Evolutionary conservation across 192 early-diverging fungal species (phyloP), one percentile per base, ranked within the genome.

Genomic region (Powellomyces hirtus): DNA sequence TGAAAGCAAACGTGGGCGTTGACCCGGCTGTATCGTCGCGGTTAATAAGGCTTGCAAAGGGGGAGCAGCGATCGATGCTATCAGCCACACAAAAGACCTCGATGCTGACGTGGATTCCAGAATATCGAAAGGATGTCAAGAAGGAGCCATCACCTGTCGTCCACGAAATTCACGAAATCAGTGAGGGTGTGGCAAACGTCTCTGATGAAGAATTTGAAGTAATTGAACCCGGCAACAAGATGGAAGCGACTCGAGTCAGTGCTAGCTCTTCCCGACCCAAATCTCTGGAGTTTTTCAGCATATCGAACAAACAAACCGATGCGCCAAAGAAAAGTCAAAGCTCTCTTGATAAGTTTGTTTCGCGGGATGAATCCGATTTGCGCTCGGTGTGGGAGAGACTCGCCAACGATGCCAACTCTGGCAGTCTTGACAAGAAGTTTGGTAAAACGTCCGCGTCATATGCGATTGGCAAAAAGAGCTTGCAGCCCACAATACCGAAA

Each of bases 301-400:
- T n/a, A n/a, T n/a, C n/a, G n/a, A n/a, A n/a, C n/a, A n/a, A n/a
- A n/a, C n/a, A n/a, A n/a, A n/a, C n/a, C n/a, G n/a, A n/a, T n/a
- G n/a, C 60, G 26, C 53, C 7, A 60, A 60, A 14, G 59, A n/a
- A n/a, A n/a, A n/a, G n/a, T n/a, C 59, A 60, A 27, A 34, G 18
- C 4, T 60, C 59, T 1, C 2, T 60, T 3, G 59, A 60, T 22
- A 22, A 3, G 5, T 60, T 60, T 60, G 59, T 60, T 20, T 60
- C 59, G 35, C 8, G 34, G 18, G 59, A 27, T 1, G 16, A 52
- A 50, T 18, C n/a, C n/a, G 35, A 50, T n/a, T 18, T 52, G n/a
- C 45, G 13, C 11, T 42, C 52, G 38, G 35, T 57, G 7, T 68
- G 66, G 66, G 66, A 68, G 58, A 46, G 60, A 30, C 55, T 68